Conservation (phyloP, 352 stramenopile species). For the Pythium dissimile region DNA sequence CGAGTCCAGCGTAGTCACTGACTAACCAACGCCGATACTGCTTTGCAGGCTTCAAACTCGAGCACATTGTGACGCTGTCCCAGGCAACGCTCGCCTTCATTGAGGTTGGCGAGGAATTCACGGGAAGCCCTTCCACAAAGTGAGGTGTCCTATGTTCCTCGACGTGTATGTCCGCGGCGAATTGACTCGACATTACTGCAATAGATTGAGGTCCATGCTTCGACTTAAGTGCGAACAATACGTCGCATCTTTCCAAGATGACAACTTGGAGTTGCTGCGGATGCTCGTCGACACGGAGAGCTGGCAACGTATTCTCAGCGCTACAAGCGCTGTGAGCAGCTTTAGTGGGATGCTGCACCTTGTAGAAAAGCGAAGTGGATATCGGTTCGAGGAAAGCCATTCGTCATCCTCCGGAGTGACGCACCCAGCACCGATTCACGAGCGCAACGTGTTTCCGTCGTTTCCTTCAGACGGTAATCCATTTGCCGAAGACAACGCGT, state of each 20-base stretch:
- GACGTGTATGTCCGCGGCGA: neutral
- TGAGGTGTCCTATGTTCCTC: constrained; percentile 28
- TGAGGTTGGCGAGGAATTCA: constrained; percentile 86
- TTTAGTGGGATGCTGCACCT: constrained; percentile 48
- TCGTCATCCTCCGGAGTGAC: neutral
- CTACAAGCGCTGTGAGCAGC: constrained; percentile 42
- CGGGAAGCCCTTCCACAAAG: constrained; percentile 59
- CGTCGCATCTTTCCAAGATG: constrained; percentile 71
- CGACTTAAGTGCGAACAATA: constrained; percentile 81
- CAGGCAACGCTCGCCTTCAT: constrained; percentile 72
- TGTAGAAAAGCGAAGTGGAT: constrained; percentile 79
- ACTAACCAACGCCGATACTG: no score
- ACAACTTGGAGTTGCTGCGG: constrained; percentile 76
- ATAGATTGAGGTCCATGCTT: constrained; percentile 61
- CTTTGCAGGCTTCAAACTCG: constrained; percentile 86
- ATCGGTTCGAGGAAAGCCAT: constrained; percentile 36
- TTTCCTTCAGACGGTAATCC: constrained; percentile 61
- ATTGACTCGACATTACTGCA: neutral
- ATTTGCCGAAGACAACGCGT: constrained; percentile 48
- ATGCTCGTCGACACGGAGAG: constrained; percentile 87
- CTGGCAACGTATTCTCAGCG: constrained; percentile 66
- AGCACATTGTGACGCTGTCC: constrained; percentile 83
- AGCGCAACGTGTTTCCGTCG: constrained; percentile 58
- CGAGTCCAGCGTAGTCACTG: no score
- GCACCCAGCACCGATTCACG: constrained; percentile 44